Conservation (phyloP, 352 stramenopile genomes). For the Phytophthora nicotianae region DNA sequence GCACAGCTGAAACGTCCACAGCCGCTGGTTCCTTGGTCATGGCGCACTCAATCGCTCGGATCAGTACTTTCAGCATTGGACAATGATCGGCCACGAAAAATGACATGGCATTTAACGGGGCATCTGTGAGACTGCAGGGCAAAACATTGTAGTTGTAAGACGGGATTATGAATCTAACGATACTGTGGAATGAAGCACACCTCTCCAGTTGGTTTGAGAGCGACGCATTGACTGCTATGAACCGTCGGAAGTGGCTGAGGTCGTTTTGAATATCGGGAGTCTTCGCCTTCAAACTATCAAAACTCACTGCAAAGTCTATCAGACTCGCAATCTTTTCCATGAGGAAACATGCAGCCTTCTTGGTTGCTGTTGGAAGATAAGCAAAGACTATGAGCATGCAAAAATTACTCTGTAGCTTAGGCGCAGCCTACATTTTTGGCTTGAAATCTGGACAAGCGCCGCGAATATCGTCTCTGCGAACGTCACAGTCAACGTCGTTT, state of each 20-base stretch:
- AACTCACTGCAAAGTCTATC: conserved; percentile 57
- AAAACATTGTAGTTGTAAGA: not conserved
- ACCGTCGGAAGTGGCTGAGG: conserved; percentile 60
- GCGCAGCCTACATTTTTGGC: conserved; percentile 44
- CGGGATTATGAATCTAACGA: not conserved
- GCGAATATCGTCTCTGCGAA: conserved; percentile 49
- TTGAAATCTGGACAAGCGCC: conserved; percentile 53
- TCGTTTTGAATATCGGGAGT: conserved; percentile 69
- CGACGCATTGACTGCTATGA: conserved; percentile 42
- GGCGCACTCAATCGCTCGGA: conserved; percentile 45
- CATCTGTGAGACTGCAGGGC: conserved; percentile 35
- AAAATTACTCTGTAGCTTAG: not conserved
- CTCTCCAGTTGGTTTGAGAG: conserved; percentile 56
- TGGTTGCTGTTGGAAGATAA: conserved; percentile 28
- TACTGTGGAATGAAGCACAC: conserved; percentile 13
- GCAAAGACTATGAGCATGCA: conserved; percentile 9
- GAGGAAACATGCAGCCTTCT: conserved; percentile 44
- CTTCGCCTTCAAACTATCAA: conserved; percentile 58
- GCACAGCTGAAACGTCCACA: conserved; percentile 41
- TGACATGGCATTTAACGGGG: conserved; percentile 55
- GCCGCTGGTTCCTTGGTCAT: conserved; percentile 42
- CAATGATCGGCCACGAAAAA: conserved; percentile 69
- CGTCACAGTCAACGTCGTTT: conserved; percentile 8
- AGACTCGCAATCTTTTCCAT: conserved; percentile 63
- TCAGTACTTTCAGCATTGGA: conserved; percentile 63